phyloP scores from a whole-genome alignment of 208 protist genomes.

The Phytomonas sp. region DNA sequence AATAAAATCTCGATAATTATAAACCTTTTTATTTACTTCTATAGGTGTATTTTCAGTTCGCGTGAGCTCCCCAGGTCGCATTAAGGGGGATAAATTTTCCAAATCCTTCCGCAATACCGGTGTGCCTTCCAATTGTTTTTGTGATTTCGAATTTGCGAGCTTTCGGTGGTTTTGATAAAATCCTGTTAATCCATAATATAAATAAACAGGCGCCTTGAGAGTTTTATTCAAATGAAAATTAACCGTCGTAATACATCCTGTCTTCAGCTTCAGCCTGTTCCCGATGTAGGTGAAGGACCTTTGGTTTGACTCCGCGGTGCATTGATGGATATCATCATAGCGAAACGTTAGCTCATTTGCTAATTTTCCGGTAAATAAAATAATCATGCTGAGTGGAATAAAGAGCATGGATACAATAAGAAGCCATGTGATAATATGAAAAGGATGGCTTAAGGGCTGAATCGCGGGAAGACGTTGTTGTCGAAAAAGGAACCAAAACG shows the following conservation, averaged over 20 bases:
- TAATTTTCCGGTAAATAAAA: slow-evolving; percentile 61
- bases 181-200: slow-evolving; percentile 97
- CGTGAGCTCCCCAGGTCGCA: slow-evolving; percentile 44
- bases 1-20: slow-evolving; percentile 58
- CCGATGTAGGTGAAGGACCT: slow-evolving; percentile 33
- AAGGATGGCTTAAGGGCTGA: slow-evolving; percentile 94
- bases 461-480: slow-evolving; percentile 96
- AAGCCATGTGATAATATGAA: slow-evolving; percentile 85
- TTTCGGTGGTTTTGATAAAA: slow-evolving; percentile 98
- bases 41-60: slow-evolving; percentile 13
- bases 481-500: slow-evolving; percentile 39
- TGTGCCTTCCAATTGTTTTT: slow-evolving; percentile 63
- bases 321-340: slow-evolving; percentile 63
- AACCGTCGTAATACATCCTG: slow-evolving; percentile 52
- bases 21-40: slow-evolving; percentile 1
- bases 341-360: slow-evolving; percentile 60
- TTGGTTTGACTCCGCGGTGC: slow-evolving; percentile 30
- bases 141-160: slow-evolving; percentile 79
- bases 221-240: slow-evolving; percentile 38
- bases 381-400: slow-evolving; percentile 82
- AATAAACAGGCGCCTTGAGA: slow-evolving; percentile 89
- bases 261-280: slow-evolving; percentile 23
- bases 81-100: slow-evolving; percentile 40
- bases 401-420: slow-evolving; percentile 89
- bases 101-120: slow-evolving; percentile 14